Evolutionary conservation across 371 early-diverging fungal species (phyloP).

Genomic region (Synchytrium microbalum): DNA sequence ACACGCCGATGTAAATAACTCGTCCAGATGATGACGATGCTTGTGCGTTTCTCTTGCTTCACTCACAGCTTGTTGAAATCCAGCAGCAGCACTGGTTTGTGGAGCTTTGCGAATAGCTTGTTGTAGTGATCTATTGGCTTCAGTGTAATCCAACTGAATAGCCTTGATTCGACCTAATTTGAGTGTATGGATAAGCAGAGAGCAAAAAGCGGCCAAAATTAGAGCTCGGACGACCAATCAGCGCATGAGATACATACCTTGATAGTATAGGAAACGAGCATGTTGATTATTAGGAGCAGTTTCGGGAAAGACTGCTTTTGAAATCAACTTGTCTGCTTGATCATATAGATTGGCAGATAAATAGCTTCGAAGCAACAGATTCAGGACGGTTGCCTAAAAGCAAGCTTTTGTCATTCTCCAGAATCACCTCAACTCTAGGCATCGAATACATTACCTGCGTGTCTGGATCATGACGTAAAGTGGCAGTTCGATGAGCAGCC

Average conservation of each 20-base stretch:
- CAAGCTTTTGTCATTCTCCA: no score
- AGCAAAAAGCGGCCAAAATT: slow-evolving; percentile 1
- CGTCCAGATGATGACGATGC: no score
- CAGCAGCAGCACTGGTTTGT: slow-evolving; percentile 74
- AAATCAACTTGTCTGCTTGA: slow-evolving; percentile 91
- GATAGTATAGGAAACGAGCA: slow-evolving; percentile 92
- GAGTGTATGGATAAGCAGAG: not conserved
- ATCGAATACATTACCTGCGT: slow-evolving; percentile 29
- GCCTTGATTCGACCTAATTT: slow-evolving; percentile 79
- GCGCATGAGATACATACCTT: slow-evolving; percentile 35
- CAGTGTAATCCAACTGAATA: slow-evolving; percentile 90
- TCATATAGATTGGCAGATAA: slow-evolving; percentile 87
- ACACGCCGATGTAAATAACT: no score
- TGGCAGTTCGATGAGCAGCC: slow-evolving; percentile 82
- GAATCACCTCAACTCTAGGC: no score
- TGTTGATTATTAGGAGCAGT: slow-evolving; percentile 85
- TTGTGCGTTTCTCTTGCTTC: not conserved
- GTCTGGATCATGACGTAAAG: slow-evolving; percentile 82
- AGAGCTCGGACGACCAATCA: not conserved
- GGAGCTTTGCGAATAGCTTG: slow-evolving; percentile 96
- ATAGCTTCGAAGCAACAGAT: slow-evolving; percentile 81
- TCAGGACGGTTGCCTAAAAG: slow-evolving; percentile 77
- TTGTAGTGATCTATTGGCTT: slow-evolving; percentile 72
- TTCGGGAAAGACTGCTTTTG: slow-evolving; percentile 87
- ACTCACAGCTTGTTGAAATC: slow-evolving; percentile 82